These are phyloP conservation scores for Hirsutella minnesotensis DNA, from an alignment of 2,329 filamentous ascomycete genomes.

Conservation along the genomic window DNA sequence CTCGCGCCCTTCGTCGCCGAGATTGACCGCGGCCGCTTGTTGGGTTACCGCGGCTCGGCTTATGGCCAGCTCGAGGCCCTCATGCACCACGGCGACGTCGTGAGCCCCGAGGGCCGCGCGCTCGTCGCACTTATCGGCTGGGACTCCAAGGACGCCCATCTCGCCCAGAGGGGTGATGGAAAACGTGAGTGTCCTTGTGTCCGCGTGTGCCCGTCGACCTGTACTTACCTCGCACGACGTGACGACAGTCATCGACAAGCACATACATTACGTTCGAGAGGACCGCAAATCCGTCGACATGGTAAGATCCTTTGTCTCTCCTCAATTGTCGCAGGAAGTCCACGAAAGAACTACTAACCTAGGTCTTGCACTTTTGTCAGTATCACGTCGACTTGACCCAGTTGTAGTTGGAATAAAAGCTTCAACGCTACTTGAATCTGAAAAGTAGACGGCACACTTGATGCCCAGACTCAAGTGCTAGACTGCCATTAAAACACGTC, in stretches of 20 bases:
- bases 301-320: no score
- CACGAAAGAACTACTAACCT: no score
- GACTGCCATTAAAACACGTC: no score
- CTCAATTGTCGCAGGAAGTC: no score
- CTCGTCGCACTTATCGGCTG: slow-evolving; percentile 24
- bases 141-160: slow-evolving; percentile 26
- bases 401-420: no score
- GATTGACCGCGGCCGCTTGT: slow-evolving; percentile 11
- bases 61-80: slow-evolving; percentile 21
- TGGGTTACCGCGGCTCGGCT: slow-evolving; percentile 19
- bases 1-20: slow-evolving; percentile 16
- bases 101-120: slow-evolving; percentile 16
- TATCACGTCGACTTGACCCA: slow-evolving; percentile 14
- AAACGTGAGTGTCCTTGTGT: slow-evolving; percentile 14
- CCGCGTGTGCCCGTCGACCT: not conserved
- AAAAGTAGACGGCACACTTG: no score
- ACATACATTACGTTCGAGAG: slow-evolving; percentile 19
- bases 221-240: not conserved
- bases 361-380: slow-evolving; percentile 6
- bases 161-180: slow-evolving; percentile 17
- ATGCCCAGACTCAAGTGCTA: no score
- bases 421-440: no score
- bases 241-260: slow-evolving; percentile 20
- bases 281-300: slow-evolving; percentile 18
- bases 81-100: slow-evolving; percentile 12